Evolutionary conservation across 345 rosid species (phyloP), one percentile per base, ranked within the genome.

Genomic region (Euclidium syriacum): DNA sequence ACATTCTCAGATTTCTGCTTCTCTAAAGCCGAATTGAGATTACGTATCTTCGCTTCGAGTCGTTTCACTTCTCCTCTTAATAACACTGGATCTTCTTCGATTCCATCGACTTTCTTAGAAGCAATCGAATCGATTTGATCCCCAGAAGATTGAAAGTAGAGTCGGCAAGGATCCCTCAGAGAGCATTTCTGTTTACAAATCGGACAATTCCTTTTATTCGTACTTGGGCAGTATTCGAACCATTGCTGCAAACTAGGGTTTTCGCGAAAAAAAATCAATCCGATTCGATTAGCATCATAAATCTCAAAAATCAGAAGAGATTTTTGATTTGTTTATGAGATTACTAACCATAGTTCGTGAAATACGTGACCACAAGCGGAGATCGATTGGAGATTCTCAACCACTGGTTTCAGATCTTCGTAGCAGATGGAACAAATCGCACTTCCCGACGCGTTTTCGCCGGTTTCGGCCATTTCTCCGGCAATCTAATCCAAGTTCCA

Each of bases 311-410:
- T 18, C 17, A 7, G 0, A 42, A 52, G 14, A 59, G 17, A 17
- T 6, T 3, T 5, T 9, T 4, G 48, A 26, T 47, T n/a, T n/a
- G n/a, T n/a, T n/a, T n/a, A n/a, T 48, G 17, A 19, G n/a, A 5
- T 26, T 19, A 64, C 67, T 62, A 40, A 90, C 97, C 97, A 94
- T 48, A 87, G 85, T 47, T 90, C 96, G 77, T 94, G 97, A 78
- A 94, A 90, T 68, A 94, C 99, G 22, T 94, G 97, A 58, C 97
- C 95, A 62, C 97, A 90, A 39, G 85, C 75, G 49, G 97, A 82
- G 72, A 94, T 83, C 29, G 82, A 81, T 55, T 87, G 97, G 19
- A 90, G 87, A 70, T 94, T 87, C 68, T 90, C 96, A 51, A 71
- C 77, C 44, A 86, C 77, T 30, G 97, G 99, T 73, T 82, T 94